These are phyloP conservation scores for Ploettnerulaceae sp. DNA, from an alignment of 2,329 filamentous ascomycete species.

Conservation along the genomic window DNA sequence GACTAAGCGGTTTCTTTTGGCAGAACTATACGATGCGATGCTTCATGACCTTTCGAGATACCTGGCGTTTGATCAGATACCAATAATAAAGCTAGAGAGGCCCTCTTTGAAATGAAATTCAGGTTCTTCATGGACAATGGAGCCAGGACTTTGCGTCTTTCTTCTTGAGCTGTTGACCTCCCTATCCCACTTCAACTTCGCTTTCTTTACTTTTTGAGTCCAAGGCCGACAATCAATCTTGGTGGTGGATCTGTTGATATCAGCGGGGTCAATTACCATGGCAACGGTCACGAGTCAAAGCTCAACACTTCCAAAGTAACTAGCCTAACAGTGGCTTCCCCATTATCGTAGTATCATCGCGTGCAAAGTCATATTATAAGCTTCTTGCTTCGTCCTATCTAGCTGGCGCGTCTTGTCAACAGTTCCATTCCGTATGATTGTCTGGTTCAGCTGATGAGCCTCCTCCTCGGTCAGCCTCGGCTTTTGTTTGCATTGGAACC, in stretches of 20 bases:
- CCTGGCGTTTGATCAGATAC: conserved; percentile 7
- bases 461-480: conserved; percentile 18
- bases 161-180: no score
- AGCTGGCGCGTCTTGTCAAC: neutral
- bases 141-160: no score
- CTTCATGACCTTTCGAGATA: conserved; percentile 11
- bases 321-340: neutral
- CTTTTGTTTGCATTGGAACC: conserved; percentile 7
- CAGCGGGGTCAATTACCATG: conserved; percentile 1
- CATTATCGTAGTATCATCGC: neutral
- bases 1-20: neutral
- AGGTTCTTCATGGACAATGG: neutral
- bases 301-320: neutral
- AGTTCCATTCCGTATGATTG: neutral
- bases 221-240: neutral
- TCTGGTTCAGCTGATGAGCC: conserved; percentile 14
- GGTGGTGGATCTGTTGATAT: neutral
- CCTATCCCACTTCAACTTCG: no score
- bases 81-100: neutral
- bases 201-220: neutral
- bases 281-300: neutral
- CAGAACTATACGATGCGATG: neutral
- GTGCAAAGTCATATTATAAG: neutral
- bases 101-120: neutral
- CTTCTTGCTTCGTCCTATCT: conserved; percentile 1